Evolutionary conservation across 352 stramenopile genomes (phyloP).

Genomic region (Pythium chondricola): DNA sequence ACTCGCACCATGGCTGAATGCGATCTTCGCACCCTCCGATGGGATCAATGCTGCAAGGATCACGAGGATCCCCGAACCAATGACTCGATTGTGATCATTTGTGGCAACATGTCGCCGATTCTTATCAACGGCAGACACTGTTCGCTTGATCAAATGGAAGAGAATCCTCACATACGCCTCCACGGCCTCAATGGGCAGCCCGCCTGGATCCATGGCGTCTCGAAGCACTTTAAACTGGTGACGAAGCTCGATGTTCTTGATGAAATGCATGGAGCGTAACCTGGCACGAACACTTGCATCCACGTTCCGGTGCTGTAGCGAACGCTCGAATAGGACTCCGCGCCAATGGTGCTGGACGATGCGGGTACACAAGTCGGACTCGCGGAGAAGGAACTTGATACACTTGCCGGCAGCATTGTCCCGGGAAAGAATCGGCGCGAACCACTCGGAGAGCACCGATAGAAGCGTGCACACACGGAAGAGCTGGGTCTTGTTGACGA

Average conservation of each 20-base stretch:
- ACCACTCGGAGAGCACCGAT: conserved; percentile 54
- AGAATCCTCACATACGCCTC: conserved; percentile 60
- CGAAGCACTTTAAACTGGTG: conserved; percentile 62
- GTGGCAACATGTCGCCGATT: conserved; percentile 22
- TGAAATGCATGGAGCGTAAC: conserved; percentile 61
- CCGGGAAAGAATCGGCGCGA: conserved; percentile 41
- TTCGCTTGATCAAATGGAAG: conserved; percentile 35
- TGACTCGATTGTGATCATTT: conserved; percentile 41
- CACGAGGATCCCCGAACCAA: conserved; percentile 48
- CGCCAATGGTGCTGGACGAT: conserved; percentile 77
- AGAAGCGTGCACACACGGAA: conserved; percentile 54
- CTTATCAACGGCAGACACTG: conserved; percentile 13
- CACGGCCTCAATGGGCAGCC: conserved; percentile 36
- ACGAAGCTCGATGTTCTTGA: conserved; percentile 64
- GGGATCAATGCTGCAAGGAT: conserved; percentile 39
- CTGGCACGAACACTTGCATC: conserved; percentile 45
- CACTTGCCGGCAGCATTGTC: conserved; percentile 60
- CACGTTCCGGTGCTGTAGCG: conserved; percentile 32
- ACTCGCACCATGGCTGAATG: background rate
- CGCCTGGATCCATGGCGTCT: conserved; percentile 31
- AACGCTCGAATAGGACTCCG: conserved; percentile 51
- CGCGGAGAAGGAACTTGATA: conserved; percentile 42
- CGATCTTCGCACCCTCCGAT: background rate
- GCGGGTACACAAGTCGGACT: conserved; percentile 57
- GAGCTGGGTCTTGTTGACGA: conserved; percentile 39